Conservation (phyloP, 495 filamentous ascomycete species). For the Neurospora sp. region DNA sequence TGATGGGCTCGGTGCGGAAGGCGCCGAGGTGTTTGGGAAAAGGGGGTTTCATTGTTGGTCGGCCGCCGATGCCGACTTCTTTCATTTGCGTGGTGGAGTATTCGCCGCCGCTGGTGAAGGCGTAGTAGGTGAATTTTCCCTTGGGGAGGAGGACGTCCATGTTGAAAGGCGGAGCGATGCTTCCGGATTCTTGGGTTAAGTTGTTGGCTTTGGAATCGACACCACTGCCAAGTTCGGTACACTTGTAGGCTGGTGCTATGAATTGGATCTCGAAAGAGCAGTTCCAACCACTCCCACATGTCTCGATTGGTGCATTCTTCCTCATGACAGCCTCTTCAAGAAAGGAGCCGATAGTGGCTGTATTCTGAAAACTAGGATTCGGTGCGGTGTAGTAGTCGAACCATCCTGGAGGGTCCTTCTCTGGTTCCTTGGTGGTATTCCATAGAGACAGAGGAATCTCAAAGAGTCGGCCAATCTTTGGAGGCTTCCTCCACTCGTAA, state of each 20-base stretch:
- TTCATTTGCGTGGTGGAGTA: slow-evolving; percentile 26
- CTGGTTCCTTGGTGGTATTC: slow-evolving; percentile 22
- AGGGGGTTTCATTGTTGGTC: slow-evolving; percentile 18
- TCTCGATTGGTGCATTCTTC: slow-evolving; percentile 17
- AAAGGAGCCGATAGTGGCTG: slow-evolving; percentile 21
- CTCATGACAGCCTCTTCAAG: slow-evolving; percentile 17
- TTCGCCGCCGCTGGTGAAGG: slow-evolving; percentile 24
- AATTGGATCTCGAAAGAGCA: slow-evolving; percentile 26
- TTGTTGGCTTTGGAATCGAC: slow-evolving; percentile 16
- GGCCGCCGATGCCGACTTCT: slow-evolving; percentile 17
- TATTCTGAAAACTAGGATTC: slow-evolving; percentile 14
- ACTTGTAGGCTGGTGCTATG: slow-evolving; percentile 26
- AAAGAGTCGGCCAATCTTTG: slow-evolving; percentile 14
- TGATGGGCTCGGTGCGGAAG: slow-evolving; percentile 28
- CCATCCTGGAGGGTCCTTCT: slow-evolving; percentile 13
- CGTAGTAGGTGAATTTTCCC: slow-evolving; percentile 26
- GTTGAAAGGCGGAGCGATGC: slow-evolving; percentile 18
- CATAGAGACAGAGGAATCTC: slow-evolving; percentile 23
- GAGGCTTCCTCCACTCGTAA: slow-evolving; percentile 24
- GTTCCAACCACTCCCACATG: slow-evolving; percentile 29
- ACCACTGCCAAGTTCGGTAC: slow-evolving; percentile 25
- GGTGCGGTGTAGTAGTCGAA: slow-evolving; percentile 29
- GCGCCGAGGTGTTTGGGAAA: slow-evolving; percentile 25
- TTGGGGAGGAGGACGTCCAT: slow-evolving; percentile 22
- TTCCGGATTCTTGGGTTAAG: slow-evolving; percentile 20